Conservation (phyloP, 148 eudicot species). For the Chenopodium berlandieri region DNA sequence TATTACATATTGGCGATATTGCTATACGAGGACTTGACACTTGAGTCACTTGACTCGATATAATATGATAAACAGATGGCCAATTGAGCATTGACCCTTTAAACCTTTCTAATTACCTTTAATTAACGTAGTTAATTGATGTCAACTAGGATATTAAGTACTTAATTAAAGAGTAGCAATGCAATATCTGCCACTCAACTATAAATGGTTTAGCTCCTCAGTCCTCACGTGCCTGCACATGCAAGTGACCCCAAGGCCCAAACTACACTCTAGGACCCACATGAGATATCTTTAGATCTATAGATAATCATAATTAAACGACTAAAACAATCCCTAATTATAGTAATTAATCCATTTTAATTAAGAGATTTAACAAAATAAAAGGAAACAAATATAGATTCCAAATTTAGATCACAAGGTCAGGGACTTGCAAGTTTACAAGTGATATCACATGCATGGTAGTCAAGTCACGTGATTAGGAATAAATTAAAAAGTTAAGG, state of each 20-base stretch:
- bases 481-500: constrained; percentile 11
- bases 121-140: background rate
- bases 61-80: too few relatives aligned
- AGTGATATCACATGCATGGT: constrained; percentile 11
- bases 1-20: too few relatives aligned
- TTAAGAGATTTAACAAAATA: background rate
- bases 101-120: background rate
- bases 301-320: background rate
- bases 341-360: background rate
- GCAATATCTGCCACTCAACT: background rate
- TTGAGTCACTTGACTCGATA: too few relatives aligned
- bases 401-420: constrained; percentile 20
- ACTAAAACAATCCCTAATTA: background rate
- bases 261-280: constrained; percentile 27
- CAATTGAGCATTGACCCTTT: background rate
- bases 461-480: constrained; percentile 19
- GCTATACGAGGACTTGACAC: too few relatives aligned
- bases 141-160: constrained; percentile 1
- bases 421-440: background rate
- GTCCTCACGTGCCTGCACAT: constrained; percentile 36
- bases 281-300: constrained; percentile 16
- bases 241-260: constrained; percentile 22
- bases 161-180: background rate
- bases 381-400: background rate
- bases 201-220: constrained; percentile 1